phyloP scores from a whole-genome alignment of 192 early-diverging fungal species.

The Coemansia sp. region DNA sequence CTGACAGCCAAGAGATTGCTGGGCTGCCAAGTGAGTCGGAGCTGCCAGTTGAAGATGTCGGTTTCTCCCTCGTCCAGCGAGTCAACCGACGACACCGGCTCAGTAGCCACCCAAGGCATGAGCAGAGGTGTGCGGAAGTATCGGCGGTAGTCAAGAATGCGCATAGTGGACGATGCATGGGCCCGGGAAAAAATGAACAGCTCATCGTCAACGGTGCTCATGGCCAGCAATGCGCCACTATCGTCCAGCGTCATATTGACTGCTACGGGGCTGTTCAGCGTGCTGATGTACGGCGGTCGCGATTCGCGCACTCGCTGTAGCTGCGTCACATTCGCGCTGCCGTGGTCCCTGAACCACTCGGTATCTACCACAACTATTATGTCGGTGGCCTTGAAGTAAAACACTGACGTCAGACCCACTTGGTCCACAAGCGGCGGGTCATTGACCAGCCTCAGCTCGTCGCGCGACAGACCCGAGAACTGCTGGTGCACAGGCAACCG shows the following conservation, averaged over 20 bases:
- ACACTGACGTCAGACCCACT: conserved; percentile 41
- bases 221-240: conserved; percentile 47
- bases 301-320: conserved; percentile 53
- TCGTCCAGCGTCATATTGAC: conserved; percentile 54
- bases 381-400: conserved; percentile 54
- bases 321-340: conserved; percentile 43
- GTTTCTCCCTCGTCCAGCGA: conserved; percentile 46
- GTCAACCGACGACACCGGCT: conserved; percentile 38
- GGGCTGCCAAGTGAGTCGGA: conserved; percentile 50
- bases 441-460: conserved; percentile 52
- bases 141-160: conserved; percentile 50
- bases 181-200: conserved; percentile 50
- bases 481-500: conserved; percentile 50
- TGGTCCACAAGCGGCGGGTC: conserved; percentile 48
- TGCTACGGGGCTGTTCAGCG: conserved; percentile 51
- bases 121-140: conserved; percentile 29
- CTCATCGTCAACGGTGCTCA: conserved; percentile 53
- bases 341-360: conserved; percentile 51
- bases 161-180: conserved; percentile 21
- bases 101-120: conserved; percentile 37
- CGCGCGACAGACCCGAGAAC: conserved; percentile 52
- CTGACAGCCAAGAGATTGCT: conserved; percentile 26
- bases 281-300: conserved; percentile 53
- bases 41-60: conserved; percentile 49
- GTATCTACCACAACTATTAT: conserved; percentile 47